phyloP scores from a whole-genome alignment of 768 basidiomycete genomes.

The Auricularia heimuer region DNA sequence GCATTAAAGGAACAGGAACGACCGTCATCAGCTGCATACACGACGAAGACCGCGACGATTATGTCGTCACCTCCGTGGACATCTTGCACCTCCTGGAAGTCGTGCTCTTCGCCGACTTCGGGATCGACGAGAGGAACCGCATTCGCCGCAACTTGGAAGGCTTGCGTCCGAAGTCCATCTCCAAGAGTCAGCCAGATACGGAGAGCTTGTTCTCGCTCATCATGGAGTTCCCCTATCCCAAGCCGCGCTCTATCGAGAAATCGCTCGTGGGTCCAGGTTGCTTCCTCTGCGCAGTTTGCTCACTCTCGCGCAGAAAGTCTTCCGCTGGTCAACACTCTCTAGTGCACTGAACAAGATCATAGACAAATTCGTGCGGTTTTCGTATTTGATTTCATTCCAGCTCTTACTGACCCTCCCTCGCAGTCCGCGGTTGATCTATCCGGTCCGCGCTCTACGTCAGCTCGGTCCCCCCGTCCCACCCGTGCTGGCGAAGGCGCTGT shows the following conservation, averaged over 20 bases:
- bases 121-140: slow-evolving; percentile 93
- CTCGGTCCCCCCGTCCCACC: not conserved
- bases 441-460: not conserved
- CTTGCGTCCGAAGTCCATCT: slow-evolving; percentile 81
- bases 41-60: slow-evolving; percentile 63
- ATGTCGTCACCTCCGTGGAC: slow-evolving; percentile 91
- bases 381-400: not conserved
- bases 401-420: not conserved
- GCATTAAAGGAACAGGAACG: slow-evolving; percentile 46
- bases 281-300: slow-evolving; percentile 37
- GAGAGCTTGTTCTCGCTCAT: slow-evolving; percentile 90
- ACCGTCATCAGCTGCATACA: slow-evolving; percentile 94
- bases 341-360: slow-evolving; percentile 71
- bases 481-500: not conserved
- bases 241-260: slow-evolving; percentile 95
- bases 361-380: slow-evolving; percentile 67
- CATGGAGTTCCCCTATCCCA: slow-evolving; percentile 92
- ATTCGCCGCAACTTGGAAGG: slow-evolving; percentile 92
- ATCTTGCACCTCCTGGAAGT: slow-evolving; percentile 87
- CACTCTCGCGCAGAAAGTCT: slow-evolving; percentile 44
- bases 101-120: slow-evolving; percentile 67
- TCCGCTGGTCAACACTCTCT: slow-evolving; percentile 62
- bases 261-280: slow-evolving; percentile 45
- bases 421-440: not conserved
- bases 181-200: slow-evolving; percentile 70